Base-by-base conservation (phyloP, 2,329 filamentous ascomycete genomes). In the Fusarium cyanostomum region DNA sequence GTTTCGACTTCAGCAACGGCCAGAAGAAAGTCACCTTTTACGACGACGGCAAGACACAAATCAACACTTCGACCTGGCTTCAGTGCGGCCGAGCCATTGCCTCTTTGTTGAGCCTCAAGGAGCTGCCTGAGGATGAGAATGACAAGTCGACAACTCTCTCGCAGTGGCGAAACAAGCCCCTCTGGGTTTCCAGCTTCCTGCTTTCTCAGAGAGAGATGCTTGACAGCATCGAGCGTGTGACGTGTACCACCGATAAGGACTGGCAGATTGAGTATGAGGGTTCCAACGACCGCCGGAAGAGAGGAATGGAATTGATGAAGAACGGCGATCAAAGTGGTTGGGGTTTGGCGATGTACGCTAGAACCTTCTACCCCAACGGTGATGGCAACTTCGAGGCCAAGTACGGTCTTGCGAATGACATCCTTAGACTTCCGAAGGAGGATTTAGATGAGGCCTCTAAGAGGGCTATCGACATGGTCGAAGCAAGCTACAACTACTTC, bases 141-240 rank as follows among this genome's bases (percentile, higher is more conserved):
- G 74, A 76, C 56, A 55, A 42, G 38, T 69, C 82, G 0, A 30
- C 56, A 9, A 62, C 77, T 71, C 27, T 73, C 70, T 64, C 66
- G 71, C 16, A 58, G 1, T 72, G 69, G 69, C 53, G 64, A 10
- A 85, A 87, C 72, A 79, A 80, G 48, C 63, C 68, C 1, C 66
- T 88, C 7, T 84, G 80, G 63, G 66, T 88, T 16, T 79, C 77
- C 12, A 86, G 83, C 50, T 91, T 89, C 76, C 72, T 76, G 6
- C 61, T 89, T 53, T 85, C 75, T 46, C 89, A 91, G 72, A 79
- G 80, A 11, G 87, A 91, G 15, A 90, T 91, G 79, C 81, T 91
- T 54, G 83, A 84, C 34, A 82, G 81, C 24, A 72, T 88, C 8
- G 81, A 87, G 64, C 83, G 86, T 1, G 86, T 87, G 11, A 84